Evolutionary conservation across 768 basidiomycete species (phyloP).

Genomic region (Podaxis carcinomalis): DNA sequence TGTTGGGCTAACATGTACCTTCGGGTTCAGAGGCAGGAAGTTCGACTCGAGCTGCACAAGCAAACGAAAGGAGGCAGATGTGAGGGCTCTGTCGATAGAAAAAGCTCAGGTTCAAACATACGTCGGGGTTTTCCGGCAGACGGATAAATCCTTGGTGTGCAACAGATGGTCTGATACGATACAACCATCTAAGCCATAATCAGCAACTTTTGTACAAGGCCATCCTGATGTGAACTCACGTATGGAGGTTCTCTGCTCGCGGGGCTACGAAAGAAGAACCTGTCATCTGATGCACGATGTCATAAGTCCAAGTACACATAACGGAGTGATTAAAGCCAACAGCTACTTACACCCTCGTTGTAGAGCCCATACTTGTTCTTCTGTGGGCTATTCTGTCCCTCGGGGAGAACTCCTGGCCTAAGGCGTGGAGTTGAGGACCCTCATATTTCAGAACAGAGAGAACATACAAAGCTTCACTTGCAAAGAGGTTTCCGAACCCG

Average conservation of each 20-base stretch:
- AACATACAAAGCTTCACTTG: slow-evolving; percentile 50
- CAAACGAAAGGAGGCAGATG: background rate
- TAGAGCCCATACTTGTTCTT: slow-evolving; percentile 61
- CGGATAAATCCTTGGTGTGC: slow-evolving; percentile 58
- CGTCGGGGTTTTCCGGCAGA: slow-evolving; percentile 55
- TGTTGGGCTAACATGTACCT: slow-evolving; percentile 56
- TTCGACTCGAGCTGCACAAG: slow-evolving; percentile 50
- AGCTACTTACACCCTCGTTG: slow-evolving; percentile 44
- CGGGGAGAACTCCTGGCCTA: slow-evolving; percentile 53
- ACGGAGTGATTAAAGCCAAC: background rate
- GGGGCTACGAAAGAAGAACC: slow-evolving; percentile 60
- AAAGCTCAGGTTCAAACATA: slow-evolving; percentile 23
- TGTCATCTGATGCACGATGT: slow-evolving; percentile 39
- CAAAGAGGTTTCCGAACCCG: slow-evolving; percentile 56
- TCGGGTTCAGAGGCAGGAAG: slow-evolving; percentile 57
- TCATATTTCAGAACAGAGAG: background rate
- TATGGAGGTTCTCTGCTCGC: slow-evolving; percentile 45
- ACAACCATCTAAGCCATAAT: slow-evolving; percentile 44
- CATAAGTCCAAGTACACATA: background rate
- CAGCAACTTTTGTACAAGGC: background rate
- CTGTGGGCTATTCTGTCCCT: slow-evolving; percentile 60
- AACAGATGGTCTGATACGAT: slow-evolving; percentile 66
- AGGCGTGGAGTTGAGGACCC: background rate
- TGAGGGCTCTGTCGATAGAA: background rate
- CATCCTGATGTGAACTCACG: slow-evolving; percentile 29